Percentiles rank a stretch among this genome's conserved stretches.
phyloP scores from a whole-genome alignment of 805 yeast genomes.

The Hanseniaspora thailandica region DNA sequence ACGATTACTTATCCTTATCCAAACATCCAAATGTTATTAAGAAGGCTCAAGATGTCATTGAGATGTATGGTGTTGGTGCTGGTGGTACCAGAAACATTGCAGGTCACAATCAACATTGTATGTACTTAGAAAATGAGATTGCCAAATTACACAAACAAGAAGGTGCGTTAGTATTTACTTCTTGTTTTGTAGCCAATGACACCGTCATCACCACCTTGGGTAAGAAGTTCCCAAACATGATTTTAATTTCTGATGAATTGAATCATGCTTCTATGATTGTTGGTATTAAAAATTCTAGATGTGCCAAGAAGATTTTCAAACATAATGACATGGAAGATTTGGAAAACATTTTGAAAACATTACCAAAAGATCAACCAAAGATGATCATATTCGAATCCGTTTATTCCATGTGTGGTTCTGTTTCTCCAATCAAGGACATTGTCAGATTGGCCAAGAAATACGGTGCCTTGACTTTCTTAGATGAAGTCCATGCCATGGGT shows the following conservation, averaged over 20 bases:
- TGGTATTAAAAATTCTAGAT: constrained; percentile 84
- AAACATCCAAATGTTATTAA: constrained; percentile 59
- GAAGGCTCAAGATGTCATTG: constrained; percentile 68
- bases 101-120: constrained; percentile 89
- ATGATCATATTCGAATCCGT: constrained; percentile 94
- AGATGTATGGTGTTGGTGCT: constrained; percentile 93
- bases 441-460: constrained; percentile 95
- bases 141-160: constrained; percentile 91
- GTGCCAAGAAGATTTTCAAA: constrained; percentile 77
- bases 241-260: constrained; percentile 81
- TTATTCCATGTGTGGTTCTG: constrained; percentile 97
- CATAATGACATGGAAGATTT: constrained; percentile 81
- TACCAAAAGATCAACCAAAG: constrained; percentile 83
- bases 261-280: constrained; percentile 98
- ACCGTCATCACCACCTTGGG: constrained; percentile 87
- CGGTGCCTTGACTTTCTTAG: constrained; percentile 92
- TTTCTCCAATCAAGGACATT: constrained; percentile 82
- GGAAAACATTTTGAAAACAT: constrained; percentile 63
- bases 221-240: constrained; percentile 76
- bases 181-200: constrained; percentile 95
- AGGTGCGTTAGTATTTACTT: constrained; percentile 86
- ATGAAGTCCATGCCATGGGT: constrained; percentile 98
- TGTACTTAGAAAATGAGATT: constrained; percentile 69
- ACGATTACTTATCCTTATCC: constrained; percentile 94
- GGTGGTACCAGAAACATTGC: constrained; percentile 99